Evolutionary conservation across 139 green algal genomes (phyloP).

Genomic region (Zygnema cylindricum): DNA sequence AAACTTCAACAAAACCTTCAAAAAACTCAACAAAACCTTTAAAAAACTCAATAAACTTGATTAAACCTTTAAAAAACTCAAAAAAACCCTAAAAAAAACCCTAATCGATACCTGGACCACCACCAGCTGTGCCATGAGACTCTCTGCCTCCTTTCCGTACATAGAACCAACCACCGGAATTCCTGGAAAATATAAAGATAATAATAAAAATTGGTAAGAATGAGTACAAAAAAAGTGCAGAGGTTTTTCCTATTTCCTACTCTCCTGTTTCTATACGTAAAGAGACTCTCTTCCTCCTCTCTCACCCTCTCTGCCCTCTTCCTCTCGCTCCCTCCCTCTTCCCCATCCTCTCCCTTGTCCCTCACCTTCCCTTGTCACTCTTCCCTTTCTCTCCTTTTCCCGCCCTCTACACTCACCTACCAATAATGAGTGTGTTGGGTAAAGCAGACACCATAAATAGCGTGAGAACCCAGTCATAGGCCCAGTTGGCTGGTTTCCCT

Average conservation of each 20-base stretch:
- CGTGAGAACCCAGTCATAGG: constrained; percentile 30
- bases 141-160: constrained; percentile 4
- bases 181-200: too few species aligned
- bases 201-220: too few species aligned
- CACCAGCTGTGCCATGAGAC: constrained; percentile 48
- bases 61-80: background rate
- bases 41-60: background rate
- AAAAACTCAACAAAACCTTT: constrained; percentile 6
- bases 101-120: constrained; percentile 9
- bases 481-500: background rate
- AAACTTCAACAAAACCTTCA: background rate
- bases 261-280: background rate
- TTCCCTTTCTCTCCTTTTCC: background rate
- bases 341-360: background rate
- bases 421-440: constrained; percentile 57
- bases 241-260: too few species aligned
- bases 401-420: too few species aligned
- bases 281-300: background rate
- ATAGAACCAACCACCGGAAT: constrained; percentile 23
- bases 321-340: background rate
- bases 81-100: background rate
- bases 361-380: too few species aligned
- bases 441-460: constrained; percentile 45
- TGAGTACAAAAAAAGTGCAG: too few species aligned
- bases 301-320: background rate